Evolutionary conservation across 208 protist species (phyloP).

Genomic region (Vickermania spadyakhi): DNA sequence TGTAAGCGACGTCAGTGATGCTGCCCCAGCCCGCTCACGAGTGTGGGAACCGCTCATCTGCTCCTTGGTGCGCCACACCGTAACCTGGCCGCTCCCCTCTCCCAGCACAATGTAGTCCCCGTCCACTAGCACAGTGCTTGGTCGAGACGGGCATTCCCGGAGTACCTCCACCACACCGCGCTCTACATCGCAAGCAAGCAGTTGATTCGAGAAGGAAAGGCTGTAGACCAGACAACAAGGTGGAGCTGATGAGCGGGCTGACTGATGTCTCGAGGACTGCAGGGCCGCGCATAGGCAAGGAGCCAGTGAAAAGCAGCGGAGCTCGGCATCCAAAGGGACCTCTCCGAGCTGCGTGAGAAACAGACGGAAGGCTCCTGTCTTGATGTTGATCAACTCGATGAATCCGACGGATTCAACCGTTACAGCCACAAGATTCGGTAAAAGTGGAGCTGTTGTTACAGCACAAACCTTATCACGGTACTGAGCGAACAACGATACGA

Average conservation of each 20-base stretch:
- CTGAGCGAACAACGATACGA: conserved; percentile 56
- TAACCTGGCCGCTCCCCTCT: conserved; percentile 60
- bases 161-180: conserved; percentile 34
- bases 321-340: conserved; percentile 48
- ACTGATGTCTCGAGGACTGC: conserved; percentile 1
- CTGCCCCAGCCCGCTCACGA: conserved; percentile 1
- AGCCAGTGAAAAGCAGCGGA: conserved; percentile 73
- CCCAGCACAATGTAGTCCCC: conserved; percentile 66
- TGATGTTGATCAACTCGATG: conserved; percentile 58
- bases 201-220: conserved; percentile 77
- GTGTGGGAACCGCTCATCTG: conserved; percentile 3
- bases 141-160: conserved; percentile 39
- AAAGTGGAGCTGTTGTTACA: conserved; percentile 31
- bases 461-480: conserved; percentile 49
- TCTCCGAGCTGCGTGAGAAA: conserved; percentile 59
- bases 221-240: conserved; percentile 48
- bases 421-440: conserved; percentile 49
- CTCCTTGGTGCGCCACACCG: conserved; percentile 42
- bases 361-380: conserved; percentile 60
- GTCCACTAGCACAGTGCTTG: conserved; percentile 56
- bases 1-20: conserved; percentile 2
- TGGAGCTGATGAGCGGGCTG: conserved; percentile 9
- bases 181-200: conserved; percentile 58
- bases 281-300: conserved; percentile 24
- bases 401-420: conserved; percentile 74